These are phyloP conservation scores for Arabidopsis arenosa DNA, from an alignment of 345 rosid genomes.

Conservation along the genomic window DNA sequence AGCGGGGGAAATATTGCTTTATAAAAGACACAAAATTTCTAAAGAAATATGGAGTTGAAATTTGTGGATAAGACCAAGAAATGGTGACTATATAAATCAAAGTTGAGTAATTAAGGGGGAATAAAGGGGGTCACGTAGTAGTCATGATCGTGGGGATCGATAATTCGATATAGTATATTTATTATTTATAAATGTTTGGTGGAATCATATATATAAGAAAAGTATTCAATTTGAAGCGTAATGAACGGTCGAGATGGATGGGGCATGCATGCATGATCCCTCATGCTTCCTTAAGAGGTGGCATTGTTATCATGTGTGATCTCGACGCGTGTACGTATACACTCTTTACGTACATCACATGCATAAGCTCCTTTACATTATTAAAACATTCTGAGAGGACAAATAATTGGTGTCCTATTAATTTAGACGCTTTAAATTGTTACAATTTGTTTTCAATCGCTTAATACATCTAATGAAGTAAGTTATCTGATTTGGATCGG, in stretches of 20 bases:
- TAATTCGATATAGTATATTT: background rate
- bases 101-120: slow-evolving; percentile 12
- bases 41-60: background rate
- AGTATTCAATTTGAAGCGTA: slow-evolving; percentile 20
- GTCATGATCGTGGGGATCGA: slow-evolving; percentile 30
- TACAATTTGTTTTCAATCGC: background rate
- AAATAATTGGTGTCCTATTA: slow-evolving; percentile 11
- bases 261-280: slow-evolving; percentile 46
- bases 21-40: background rate
- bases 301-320: slow-evolving; percentile 41
- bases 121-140: slow-evolving; percentile 40
- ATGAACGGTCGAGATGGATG: slow-evolving; percentile 43
- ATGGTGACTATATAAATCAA: slow-evolving; percentile 10
- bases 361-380: slow-evolving; percentile 36
- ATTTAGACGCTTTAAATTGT: background rate
- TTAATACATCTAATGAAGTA: background rate
- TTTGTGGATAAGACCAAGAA: slow-evolving; percentile 35
- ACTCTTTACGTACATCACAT: slow-evolving; percentile 40
- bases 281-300: slow-evolving; percentile 46
- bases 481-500: slow-evolving; percentile 17
- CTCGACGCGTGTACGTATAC: slow-evolving; percentile 40
- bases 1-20: background rate
- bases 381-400: slow-evolving; percentile 5
- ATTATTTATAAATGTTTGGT: slow-evolving; percentile 23
- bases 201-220: slow-evolving; percentile 21